Conservation (phyloP, 108 stramenopile genomes). For the Cyclotella sp. region DNA sequence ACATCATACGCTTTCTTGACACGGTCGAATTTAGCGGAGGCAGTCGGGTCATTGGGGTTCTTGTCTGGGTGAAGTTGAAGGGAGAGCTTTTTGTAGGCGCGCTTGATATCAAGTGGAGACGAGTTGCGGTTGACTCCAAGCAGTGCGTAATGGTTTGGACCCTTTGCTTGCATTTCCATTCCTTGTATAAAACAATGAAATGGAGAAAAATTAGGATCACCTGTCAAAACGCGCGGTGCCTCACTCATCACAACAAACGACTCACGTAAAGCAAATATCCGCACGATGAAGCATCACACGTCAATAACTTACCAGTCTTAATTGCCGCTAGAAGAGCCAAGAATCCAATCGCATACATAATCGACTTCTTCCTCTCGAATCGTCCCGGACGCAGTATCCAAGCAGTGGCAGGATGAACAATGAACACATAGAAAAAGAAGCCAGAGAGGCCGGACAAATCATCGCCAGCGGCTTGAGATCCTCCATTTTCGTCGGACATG, state of each 20-base stretch:
- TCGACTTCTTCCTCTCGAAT: constrained; percentile 90
- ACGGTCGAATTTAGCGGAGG: constrained; percentile 90
- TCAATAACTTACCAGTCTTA: constrained; percentile 83
- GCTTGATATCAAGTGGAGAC: constrained; percentile 94
- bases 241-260: neutral
- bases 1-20: constrained; percentile 94
- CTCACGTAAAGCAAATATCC: neutral
- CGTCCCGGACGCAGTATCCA: constrained; percentile 96
- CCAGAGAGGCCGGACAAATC: constrained; percentile 89
- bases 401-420: constrained; percentile 96
- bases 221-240: too few relatives aligned
- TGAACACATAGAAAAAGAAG: constrained; percentile 96
- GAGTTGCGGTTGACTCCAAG: constrained; percentile 84
- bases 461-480: constrained; percentile 54
- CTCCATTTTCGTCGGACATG: constrained; percentile 52
- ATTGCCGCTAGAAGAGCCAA: constrained; percentile 88
- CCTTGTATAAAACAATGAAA: constrained; percentile 48
- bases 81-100: constrained; percentile 93
- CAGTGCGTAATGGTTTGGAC: constrained; percentile 91
- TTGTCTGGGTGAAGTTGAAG: constrained; percentile 98
- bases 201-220: too few relatives aligned
- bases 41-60: constrained; percentile 87
- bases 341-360: constrained; percentile 95
- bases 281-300: neutral
- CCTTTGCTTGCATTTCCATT: constrained; percentile 85